phyloP scores from a whole-genome alignment of 2,329 filamentous ascomycete genomes.

The Monosporascus sp. region DNA sequence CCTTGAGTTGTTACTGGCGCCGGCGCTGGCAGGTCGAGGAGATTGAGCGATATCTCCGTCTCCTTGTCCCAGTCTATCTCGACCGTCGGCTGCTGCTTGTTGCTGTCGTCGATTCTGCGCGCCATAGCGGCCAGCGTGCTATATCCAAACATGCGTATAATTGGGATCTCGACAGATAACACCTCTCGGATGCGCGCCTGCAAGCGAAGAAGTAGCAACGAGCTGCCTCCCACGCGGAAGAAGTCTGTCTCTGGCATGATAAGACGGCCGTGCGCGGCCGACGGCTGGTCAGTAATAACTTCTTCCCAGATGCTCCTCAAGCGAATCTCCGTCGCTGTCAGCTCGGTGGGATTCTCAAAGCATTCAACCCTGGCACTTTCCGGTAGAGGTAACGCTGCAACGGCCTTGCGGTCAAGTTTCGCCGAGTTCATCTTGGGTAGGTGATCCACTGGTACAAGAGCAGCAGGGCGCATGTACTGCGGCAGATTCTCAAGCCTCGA shows the following conservation, averaged over 20 bases:
- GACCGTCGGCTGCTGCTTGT: neutral
- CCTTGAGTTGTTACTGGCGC: too few species aligned
- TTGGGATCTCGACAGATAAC: slow-evolving; percentile 25
- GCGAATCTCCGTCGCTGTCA: neutral
- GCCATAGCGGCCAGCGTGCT: slow-evolving; percentile 37
- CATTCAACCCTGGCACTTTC: slow-evolving; percentile 1
- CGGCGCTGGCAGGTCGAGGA: neutral
- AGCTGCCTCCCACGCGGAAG: slow-evolving; percentile 37
- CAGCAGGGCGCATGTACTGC: slow-evolving; percentile 27
- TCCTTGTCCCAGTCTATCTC: slow-evolving; percentile 36
- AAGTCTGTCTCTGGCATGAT: slow-evolving; percentile 27
- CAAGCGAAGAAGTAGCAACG: slow-evolving; percentile 33
- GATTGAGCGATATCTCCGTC: slow-evolving; percentile 12
- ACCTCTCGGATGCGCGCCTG: slow-evolving; percentile 27
- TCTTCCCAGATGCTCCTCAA: slow-evolving; percentile 1
- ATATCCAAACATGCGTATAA: slow-evolving; percentile 32
- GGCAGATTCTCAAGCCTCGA: slow-evolving; percentile 18
- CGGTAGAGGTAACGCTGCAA: slow-evolving; percentile 19
- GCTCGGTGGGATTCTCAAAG: neutral
- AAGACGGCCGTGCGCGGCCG: neutral
- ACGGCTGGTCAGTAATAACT: neutral
- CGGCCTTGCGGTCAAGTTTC: slow-evolving; percentile 27
- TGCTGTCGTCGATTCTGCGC: slow-evolving; percentile 14
- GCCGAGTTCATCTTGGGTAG: slow-evolving; percentile 22
- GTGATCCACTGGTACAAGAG: slow-evolving; percentile 15